A percentile compares a stretch with the other conserved stretches of the same genome.
These are phyloP conservation scores for Lepidopterella palustris DNA, from an alignment of 495 filamentous ascomycete genomes.

Conservation along the genomic window DNA sequence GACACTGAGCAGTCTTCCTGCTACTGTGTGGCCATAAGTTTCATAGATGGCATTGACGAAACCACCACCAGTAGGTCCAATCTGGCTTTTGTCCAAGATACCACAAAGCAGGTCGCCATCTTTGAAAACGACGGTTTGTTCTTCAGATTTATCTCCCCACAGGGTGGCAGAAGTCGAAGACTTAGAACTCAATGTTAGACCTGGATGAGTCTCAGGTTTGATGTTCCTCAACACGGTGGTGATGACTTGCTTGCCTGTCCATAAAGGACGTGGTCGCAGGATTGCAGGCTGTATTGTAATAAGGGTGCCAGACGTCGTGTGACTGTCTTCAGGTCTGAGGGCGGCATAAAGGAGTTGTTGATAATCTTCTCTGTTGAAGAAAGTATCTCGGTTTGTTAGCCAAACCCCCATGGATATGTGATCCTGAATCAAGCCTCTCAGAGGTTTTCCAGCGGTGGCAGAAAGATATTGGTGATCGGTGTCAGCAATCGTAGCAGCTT, in stretches of 20 bases:
- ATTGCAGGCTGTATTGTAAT: slow-evolving; percentile 72
- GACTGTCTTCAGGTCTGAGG: slow-evolving; percentile 79
- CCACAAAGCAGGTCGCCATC: slow-evolving; percentile 83
- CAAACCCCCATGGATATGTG: slow-evolving; percentile 91
- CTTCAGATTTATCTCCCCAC: slow-evolving; percentile 58
- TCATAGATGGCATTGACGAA: slow-evolving; percentile 91
- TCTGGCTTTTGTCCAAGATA: slow-evolving; percentile 92
- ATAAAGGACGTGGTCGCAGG: slow-evolving; percentile 70
- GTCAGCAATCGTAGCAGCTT: slow-evolving; percentile 86
- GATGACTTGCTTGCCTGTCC: slow-evolving; percentile 98
- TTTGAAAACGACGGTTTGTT: slow-evolving; percentile 70
- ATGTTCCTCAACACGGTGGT: slow-evolving; percentile 93
- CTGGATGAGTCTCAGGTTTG: slow-evolving; percentile 62
- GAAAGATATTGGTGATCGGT: slow-evolving; percentile 97
- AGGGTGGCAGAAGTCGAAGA: slow-evolving; percentile 64
- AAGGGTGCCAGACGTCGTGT: slow-evolving; percentile 66
- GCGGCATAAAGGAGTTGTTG: slow-evolving; percentile 87
- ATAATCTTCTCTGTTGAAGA: slow-evolving; percentile 83
- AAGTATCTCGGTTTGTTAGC: slow-evolving; percentile 87
- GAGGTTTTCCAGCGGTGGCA: slow-evolving; percentile 85
- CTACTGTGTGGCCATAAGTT: slow-evolving; percentile 78
- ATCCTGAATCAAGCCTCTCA: slow-evolving; percentile 97
- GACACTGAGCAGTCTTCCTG: slow-evolving; percentile 80
- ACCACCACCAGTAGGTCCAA: slow-evolving; percentile 81
- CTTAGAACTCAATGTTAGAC: slow-evolving; percentile 71